These are phyloP conservation scores for Aureobasidium sp. DNA, from an alignment of 2,329 filamentous ascomycete genomes.

Conservation along the genomic window DNA sequence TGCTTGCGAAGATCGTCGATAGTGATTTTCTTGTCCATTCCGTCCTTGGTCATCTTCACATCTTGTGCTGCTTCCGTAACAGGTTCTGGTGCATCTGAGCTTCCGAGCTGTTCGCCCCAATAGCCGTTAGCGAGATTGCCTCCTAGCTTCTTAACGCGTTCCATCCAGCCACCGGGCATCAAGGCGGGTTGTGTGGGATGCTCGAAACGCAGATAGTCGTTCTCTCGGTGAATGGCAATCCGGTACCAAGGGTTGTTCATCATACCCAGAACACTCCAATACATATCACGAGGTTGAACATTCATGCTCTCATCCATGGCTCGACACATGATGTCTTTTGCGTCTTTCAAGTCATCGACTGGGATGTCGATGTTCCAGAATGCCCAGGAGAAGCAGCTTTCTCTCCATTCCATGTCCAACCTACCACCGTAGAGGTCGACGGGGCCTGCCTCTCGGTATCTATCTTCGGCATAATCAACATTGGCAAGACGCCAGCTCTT, in stretches of 20 bases:
- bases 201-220: conserved; percentile 62
- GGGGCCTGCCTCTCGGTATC: conserved; percentile 60
- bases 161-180: conserved; percentile 85
- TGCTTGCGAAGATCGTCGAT: conserved; percentile 66
- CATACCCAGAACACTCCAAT: conserved; percentile 92
- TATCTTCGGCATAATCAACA: conserved; percentile 77
- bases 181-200: conserved; percentile 78
- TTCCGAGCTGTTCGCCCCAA: conserved; percentile 67
- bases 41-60: conserved; percentile 68
- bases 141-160: conserved; percentile 72
- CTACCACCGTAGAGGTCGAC: conserved; percentile 65
- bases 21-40: conserved; percentile 53
- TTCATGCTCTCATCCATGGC: conserved; percentile 89
- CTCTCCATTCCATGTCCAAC: conserved; percentile 73
- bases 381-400: conserved; percentile 83
- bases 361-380: conserved; percentile 74
- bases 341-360: conserved; percentile 50
- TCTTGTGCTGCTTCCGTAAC: conserved; percentile 49
- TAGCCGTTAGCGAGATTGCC: conserved; percentile 72
- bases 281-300: conserved; percentile 84
- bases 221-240: conserved; percentile 64
- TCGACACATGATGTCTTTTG: conserved; percentile 69
- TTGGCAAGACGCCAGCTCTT: conserved; percentile 70
- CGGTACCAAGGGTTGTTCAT: conserved; percentile 98
- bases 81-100: conserved; percentile 35